Percentiles rank a stretch among this genome's conserved stretches.
These are phyloP conservation scores for Capsella bursapastoris DNA, from an alignment of 345 rosid genomes.

Conservation along the genomic window DNA sequence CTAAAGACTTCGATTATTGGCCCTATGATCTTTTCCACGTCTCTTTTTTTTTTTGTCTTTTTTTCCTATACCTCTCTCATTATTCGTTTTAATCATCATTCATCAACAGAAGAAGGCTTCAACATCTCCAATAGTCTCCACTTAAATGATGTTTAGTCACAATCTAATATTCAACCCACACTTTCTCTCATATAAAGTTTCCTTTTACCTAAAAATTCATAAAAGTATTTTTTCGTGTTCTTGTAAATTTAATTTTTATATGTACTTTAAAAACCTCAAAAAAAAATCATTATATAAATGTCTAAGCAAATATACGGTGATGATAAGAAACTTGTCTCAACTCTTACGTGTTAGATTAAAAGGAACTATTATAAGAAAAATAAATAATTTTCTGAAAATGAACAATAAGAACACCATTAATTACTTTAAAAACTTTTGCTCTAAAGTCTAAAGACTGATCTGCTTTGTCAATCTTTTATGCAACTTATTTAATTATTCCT, in stretches of 20 bases:
- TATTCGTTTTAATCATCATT: background rate
- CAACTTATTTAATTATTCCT: conserved; percentile 28
- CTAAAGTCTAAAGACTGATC: conserved; percentile 29
- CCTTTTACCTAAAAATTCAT: background rate
- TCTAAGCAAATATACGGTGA: background rate
- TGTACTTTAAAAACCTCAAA: background rate
- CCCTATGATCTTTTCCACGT: conserved; percentile 15
- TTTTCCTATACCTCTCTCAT: background rate
- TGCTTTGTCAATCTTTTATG: conserved; percentile 31
- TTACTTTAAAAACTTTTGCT: conserved; percentile 29
- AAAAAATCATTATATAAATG: background rate
- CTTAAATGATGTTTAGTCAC: conserved; percentile 7
- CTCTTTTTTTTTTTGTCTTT: background rate
- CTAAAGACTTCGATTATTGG: conserved; percentile 34
- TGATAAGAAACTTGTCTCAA: conserved; percentile 10
- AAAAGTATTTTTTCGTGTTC: background rate
- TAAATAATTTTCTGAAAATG: conserved; percentile 5
- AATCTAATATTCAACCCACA: background rate
- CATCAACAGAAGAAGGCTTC: background rate
- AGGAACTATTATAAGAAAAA: background rate
- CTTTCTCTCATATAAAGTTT: background rate
- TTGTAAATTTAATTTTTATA: background rate
- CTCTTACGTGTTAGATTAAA: conserved; percentile 16
- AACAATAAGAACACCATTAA: conserved; percentile 16
- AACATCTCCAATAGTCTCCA: background rate